Conservation (phyloP, 169 alveolate species). For the Theileria orientalis region DNA sequence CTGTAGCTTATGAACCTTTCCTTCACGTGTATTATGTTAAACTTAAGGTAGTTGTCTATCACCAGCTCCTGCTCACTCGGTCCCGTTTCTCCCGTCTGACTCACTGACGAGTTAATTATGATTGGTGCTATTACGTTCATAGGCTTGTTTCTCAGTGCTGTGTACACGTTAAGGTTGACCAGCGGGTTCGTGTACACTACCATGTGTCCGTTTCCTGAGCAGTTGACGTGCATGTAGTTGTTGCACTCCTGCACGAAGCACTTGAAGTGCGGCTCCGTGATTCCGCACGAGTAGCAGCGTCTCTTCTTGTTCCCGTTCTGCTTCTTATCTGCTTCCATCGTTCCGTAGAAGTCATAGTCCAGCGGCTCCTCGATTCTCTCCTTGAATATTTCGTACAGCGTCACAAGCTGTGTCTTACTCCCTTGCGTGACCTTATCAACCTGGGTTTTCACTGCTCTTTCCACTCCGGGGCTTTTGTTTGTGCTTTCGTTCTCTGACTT, state of each 20-base stretch:
- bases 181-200: slow-evolving; percentile 12
- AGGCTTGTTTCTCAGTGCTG: too few species aligned
- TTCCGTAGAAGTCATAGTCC: background rate
- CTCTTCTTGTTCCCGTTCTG: too few species aligned
- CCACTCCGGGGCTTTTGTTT: background rate
- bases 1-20: slow-evolving; percentile 24
- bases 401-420: background rate
- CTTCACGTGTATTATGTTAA: background rate
- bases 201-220: slow-evolving; percentile 24
- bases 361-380: background rate
- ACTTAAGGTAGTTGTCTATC: background rate
- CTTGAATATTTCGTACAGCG: background rate
- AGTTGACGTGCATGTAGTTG: slow-evolving; percentile 38
- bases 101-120: too few species aligned
- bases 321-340: background rate
- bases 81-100: slow-evolving; percentile 1
- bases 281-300: slow-evolving; percentile 51
- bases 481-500: background rate
- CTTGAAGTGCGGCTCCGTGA: slow-evolving; percentile 41
- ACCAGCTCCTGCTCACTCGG: background rate
- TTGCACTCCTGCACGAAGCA: slow-evolving; percentile 37
- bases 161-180: too few species aligned
- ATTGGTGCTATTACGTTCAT: too few species aligned
- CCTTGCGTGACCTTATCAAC: background rate
- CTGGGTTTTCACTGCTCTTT: background rate